A percentile compares a stretch with the other conserved stretches of the same genome.
These are phyloP conservation scores for Leccinum boreale DNA, from an alignment of 768 basidiomycete genomes.

Conservation along the genomic window DNA sequence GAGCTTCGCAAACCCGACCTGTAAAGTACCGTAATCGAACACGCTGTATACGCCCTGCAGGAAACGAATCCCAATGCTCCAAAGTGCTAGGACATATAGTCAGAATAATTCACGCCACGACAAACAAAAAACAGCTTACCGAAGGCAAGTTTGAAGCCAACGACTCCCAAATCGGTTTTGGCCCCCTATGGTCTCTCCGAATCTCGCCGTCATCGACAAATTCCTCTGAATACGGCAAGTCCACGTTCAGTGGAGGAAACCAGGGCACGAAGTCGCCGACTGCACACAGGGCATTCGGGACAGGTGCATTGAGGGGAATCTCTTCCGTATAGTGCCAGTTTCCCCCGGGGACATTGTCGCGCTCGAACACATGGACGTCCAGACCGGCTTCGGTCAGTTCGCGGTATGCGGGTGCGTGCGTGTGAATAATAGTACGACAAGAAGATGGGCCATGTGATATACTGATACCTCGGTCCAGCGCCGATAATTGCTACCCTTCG, in stretches of 20 bases:
- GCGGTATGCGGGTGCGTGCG: background rate
- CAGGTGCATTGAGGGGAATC: conserved; percentile 7
- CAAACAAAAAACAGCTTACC: conserved; percentile 1
- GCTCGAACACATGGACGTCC: conserved; percentile 17
- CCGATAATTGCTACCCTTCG: conserved; percentile 14
- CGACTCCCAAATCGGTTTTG: conserved; percentile 16
- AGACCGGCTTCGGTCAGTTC: conserved; percentile 15
- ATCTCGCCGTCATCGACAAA: conserved; percentile 6
- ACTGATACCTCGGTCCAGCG: conserved; percentile 18
- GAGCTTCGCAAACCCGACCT: no score
- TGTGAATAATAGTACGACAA: background rate
- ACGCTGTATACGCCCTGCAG: no score
- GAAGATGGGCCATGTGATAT: background rate
- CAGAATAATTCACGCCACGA: background rate
- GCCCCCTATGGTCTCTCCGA: conserved; percentile 5
- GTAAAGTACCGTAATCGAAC: no score
- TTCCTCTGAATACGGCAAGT: conserved; percentile 11
- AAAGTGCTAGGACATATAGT: no score
- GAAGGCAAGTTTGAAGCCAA: conserved; percentile 8
- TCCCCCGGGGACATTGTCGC: conserved; percentile 10
- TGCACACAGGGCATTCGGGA: conserved; percentile 4
- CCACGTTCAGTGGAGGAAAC: conserved; percentile 1
- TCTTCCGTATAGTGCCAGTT: conserved; percentile 20
- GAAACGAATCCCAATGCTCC: no score
- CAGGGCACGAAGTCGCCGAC: conserved; percentile 12